A percentile compares a stretch with the other conserved stretches of the same genome.
These are phyloP conservation scores for Alternaria arbusti DNA, from an alignment of 2,329 filamentous ascomycete genomes.

Conservation along the genomic window DNA sequence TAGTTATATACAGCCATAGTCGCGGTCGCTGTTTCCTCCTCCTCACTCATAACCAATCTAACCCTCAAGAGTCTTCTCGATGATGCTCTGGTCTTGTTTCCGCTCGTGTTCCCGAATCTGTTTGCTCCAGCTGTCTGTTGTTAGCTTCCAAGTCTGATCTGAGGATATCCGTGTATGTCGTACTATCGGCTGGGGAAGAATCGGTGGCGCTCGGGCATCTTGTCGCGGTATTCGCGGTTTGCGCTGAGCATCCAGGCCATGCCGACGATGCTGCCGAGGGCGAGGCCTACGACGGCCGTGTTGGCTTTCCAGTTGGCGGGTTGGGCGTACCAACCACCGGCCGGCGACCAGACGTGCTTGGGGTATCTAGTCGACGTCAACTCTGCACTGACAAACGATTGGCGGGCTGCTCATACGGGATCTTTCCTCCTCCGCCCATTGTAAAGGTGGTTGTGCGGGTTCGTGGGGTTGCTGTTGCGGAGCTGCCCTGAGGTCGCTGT, in stretches of 20 bases:
- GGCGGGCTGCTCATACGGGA: constrained; percentile 59
- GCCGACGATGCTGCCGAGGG: constrained; percentile 71
- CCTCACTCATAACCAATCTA: neutral
- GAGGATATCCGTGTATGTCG: constrained; percentile 45
- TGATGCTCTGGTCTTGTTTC: constrained; percentile 46
- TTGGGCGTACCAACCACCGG: constrained; percentile 97
- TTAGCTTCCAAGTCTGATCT: constrained; percentile 32
- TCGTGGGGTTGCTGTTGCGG: constrained; percentile 19
- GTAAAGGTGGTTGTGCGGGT: constrained; percentile 64
- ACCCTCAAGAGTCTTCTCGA: constrained; percentile 20
- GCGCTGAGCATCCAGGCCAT: constrained; percentile 76
- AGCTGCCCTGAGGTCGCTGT: constrained; percentile 30
- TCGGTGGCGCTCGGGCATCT: constrained; percentile 75
- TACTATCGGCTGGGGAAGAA: constrained; percentile 89
- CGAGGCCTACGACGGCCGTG: constrained; percentile 75
- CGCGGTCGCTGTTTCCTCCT: constrained; percentile 14
- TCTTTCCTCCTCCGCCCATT: constrained; percentile 69
- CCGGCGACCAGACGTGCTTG: constrained; percentile 99
- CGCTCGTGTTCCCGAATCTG: constrained; percentile 74
- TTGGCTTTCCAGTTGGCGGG: constrained; percentile 95
- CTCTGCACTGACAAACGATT: constrained; percentile 16
- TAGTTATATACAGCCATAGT: constrained; percentile 48
- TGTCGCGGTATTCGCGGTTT: constrained; percentile 73
- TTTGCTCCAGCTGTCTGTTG: constrained; percentile 67
- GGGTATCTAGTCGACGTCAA: constrained; percentile 71